Evolutionary conservation across 257 asterid genomes (phyloP).

Genomic region (Gentiana straminea): DNA sequence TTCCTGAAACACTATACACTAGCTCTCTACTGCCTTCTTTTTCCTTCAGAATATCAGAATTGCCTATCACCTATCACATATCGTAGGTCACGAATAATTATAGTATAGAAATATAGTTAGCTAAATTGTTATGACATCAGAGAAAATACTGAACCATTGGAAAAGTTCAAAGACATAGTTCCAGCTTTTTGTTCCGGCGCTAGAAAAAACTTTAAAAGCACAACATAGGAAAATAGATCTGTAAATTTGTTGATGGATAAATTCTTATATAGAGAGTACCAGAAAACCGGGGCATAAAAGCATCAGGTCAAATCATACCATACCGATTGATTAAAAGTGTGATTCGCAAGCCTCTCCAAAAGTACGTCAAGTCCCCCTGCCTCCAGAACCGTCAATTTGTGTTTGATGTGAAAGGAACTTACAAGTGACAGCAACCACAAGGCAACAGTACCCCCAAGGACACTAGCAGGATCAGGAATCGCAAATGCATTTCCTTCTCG

Average conservation of each 20-base stretch:
- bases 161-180: too few species aligned
- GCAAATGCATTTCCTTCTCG: slow-evolving; percentile 43
- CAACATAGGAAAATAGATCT: neutral
- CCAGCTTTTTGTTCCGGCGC: too few species aligned
- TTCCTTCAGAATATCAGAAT: too few species aligned
- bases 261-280: neutral
- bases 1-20: too few species aligned
- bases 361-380: slow-evolving; percentile 74
- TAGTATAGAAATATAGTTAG: too few species aligned
- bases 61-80: too few species aligned
- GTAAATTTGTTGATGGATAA: neutral
- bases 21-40: too few species aligned
- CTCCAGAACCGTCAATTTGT: slow-evolving; percentile 49
- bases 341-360: slow-evolving; percentile 46
- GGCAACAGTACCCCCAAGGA: slow-evolving; percentile 60
- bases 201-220: neutral
- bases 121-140: too few species aligned
- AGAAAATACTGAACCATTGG: too few species aligned
- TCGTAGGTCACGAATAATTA: too few species aligned
- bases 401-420: slow-evolving; percentile 45
- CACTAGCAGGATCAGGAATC: slow-evolving; percentile 60
- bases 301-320: slow-evolving; percentile 24
- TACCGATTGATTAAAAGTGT: slow-evolving; percentile 48
- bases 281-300: slow-evolving; percentile 1
- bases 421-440: slow-evolving; percentile 67